Evolutionary conservation across 2,329 filamentous ascomycete species (phyloP).

Genomic region (Aspergillus sp.): DNA sequence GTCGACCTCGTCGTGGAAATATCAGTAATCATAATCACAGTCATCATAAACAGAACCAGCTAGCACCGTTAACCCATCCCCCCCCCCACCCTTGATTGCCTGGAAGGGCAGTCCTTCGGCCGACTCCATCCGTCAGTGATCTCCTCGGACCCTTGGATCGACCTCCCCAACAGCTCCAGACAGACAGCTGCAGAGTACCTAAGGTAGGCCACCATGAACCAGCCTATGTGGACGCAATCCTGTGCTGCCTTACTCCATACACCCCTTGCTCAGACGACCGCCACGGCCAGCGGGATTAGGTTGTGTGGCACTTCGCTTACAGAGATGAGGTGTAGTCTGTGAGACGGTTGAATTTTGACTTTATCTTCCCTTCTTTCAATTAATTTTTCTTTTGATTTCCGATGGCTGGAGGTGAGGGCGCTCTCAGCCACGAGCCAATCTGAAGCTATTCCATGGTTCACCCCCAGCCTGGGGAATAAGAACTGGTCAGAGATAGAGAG

Average conservation of each 20-base stretch:
- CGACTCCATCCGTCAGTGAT: conserved; percentile 7
- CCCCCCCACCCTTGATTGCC: background rate
- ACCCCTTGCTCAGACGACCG: background rate
- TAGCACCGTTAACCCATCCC: background rate
- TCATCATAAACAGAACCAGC: background rate
- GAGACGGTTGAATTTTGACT: background rate
- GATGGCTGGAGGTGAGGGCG: no score
- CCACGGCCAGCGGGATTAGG: background rate
- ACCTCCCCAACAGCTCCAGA: background rate
- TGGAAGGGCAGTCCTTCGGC: conserved; percentile 4
- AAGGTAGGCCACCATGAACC: no score
- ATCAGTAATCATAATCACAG: background rate
- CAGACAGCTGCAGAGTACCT: no score
- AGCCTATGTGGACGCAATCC: no score
- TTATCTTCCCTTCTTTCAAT: background rate
- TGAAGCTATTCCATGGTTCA: no score
- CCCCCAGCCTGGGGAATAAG: background rate
- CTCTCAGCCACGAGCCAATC: no score
- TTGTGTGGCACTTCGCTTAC: background rate
- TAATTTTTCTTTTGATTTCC: background rate
- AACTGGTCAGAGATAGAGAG: background rate
- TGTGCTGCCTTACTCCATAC: background rate
- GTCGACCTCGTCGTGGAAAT: no score
- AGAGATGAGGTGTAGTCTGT: background rate
- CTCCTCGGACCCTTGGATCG: conserved; percentile 1